Evolutionary conservation across 2,329 filamentous ascomycete genomes (phyloP).

Genomic region (Trichoderma cornu-damae): DNA sequence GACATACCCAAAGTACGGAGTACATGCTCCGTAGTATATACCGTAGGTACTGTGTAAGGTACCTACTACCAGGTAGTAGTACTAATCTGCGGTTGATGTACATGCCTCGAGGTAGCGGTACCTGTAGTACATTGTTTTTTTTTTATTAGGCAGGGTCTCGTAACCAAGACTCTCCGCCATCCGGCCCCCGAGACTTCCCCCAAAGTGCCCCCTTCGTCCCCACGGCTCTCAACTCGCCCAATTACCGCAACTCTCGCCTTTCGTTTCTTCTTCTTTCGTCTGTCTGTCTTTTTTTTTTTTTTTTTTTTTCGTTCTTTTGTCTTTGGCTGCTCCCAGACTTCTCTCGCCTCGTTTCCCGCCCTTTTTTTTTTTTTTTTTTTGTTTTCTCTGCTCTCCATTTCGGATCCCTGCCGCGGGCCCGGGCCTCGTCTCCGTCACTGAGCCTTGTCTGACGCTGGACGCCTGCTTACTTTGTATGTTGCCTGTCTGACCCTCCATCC

Average conservation of each 20-base stretch:
- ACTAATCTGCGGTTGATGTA: too few species aligned
- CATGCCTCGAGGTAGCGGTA: neutral
- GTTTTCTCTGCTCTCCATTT: neutral
- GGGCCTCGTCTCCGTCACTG: neutral
- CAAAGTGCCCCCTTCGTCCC: neutral
- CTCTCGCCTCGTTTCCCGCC: neutral
- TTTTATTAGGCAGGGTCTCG: conserved; percentile 5
- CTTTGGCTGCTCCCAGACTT: neutral
- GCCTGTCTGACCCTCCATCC: conserved; percentile 18
- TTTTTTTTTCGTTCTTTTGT: neutral
- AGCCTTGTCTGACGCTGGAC: conserved; percentile 12
- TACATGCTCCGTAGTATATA: neutral
- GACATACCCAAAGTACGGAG: too few species aligned
- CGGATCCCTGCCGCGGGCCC: neutral
- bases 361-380: neutral
- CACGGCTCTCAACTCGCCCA: neutral
- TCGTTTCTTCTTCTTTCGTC: neutral
- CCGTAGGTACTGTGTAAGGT: too few species aligned
- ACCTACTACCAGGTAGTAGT: too few species aligned
- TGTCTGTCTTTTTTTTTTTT: neutral
- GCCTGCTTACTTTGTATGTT: conserved; percentile 9
- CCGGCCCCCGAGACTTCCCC: conserved; percentile 4
- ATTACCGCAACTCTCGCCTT: neutral
- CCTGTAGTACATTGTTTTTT: too few species aligned
- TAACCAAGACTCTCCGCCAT: conserved; percentile 8